Conservation (phyloP, 306 rosid genomes). For the Trifolium fragiferum region DNA sequence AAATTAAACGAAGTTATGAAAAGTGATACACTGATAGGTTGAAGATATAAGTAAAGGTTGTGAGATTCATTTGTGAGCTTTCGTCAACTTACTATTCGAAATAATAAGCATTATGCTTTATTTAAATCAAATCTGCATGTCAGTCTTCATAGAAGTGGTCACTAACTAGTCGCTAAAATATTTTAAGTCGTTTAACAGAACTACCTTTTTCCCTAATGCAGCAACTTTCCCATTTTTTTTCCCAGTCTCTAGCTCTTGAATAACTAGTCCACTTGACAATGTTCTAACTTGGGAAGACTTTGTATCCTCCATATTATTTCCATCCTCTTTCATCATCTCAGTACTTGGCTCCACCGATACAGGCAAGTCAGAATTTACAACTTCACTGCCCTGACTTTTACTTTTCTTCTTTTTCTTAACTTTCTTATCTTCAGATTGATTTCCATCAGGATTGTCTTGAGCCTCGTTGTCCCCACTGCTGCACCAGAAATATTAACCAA, state of each 20-base stretch:
- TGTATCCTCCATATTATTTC: conserved; percentile 38
- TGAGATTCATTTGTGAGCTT: too few species aligned
- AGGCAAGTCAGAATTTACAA: conserved; percentile 43
- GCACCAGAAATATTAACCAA: conserved; percentile 36
- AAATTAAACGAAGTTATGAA: too few species aligned
- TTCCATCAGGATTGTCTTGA: conserved; percentile 47
- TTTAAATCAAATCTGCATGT: conserved; percentile 11
- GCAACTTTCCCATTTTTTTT: conserved; percentile 70
- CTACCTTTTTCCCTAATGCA: conserved; percentile 68
- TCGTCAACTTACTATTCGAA: too few species aligned
- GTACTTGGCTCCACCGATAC: conserved; percentile 43
- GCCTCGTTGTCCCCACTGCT: conserved; percentile 46
- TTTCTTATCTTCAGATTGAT: conserved; percentile 50
- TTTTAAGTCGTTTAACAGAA: conserved; percentile 39
- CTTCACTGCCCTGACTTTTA: conserved; percentile 53
- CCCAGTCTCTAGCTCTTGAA: conserved; percentile 72
- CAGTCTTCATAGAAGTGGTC: background rate
- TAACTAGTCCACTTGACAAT: conserved; percentile 59
- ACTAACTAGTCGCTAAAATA: conserved; percentile 2
- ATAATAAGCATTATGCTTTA: background rate
- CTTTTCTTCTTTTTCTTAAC: conserved; percentile 62
- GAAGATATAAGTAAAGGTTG: too few species aligned
- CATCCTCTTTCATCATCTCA: conserved; percentile 34
- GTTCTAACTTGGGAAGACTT: conserved; percentile 54
- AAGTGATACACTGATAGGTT: too few species aligned